These are phyloP conservation scores for Populus euphratica DNA, from an alignment of 345 rosid genomes.

Conservation along the genomic window DNA sequence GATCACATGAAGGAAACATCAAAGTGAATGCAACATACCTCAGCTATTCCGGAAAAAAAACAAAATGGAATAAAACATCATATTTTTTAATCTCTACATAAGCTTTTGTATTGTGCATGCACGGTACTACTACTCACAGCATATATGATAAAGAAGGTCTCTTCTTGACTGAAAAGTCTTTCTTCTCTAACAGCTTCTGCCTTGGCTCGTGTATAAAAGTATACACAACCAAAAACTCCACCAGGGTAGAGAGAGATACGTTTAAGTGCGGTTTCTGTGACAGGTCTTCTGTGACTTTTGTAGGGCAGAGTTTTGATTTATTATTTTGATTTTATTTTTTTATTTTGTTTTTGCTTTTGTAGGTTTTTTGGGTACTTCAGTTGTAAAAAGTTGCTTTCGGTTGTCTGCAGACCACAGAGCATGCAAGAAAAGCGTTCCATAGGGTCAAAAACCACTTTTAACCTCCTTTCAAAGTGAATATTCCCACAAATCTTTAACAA, in stretches of 20 bases:
- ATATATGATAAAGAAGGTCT: not conserved
- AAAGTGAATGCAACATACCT: constrained; percentile 23
- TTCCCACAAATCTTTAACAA: not conserved
- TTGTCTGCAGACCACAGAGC: constrained; percentile 4
- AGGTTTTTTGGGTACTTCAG: not conserved
- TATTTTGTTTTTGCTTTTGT: no score
- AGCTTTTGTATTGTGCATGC: not conserved
- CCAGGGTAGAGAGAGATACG: not conserved
- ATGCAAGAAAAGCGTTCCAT: not conserved
- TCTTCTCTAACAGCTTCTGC: not conserved
- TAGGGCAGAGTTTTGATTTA: constrained; percentile 5
- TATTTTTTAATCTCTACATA: not conserved
- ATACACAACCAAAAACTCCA: not conserved
- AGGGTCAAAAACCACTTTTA: not conserved
- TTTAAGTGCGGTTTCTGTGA: constrained; percentile 17
- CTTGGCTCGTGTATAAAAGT: constrained; percentile 2
- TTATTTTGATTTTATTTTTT: not conserved
- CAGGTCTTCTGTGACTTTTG: constrained; percentile 20
- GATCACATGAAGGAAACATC: constrained; percentile 2
- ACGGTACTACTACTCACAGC: not conserved
- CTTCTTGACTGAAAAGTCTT: not conserved
- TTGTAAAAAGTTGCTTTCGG: constrained; percentile 8
- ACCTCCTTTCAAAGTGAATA: constrained; percentile 7
- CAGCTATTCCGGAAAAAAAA: not conserved
- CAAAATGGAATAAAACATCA: not conserved